phyloP scores from a whole-genome alignment of 208 protist genomes.

The Crithidia expoeki region DNA sequence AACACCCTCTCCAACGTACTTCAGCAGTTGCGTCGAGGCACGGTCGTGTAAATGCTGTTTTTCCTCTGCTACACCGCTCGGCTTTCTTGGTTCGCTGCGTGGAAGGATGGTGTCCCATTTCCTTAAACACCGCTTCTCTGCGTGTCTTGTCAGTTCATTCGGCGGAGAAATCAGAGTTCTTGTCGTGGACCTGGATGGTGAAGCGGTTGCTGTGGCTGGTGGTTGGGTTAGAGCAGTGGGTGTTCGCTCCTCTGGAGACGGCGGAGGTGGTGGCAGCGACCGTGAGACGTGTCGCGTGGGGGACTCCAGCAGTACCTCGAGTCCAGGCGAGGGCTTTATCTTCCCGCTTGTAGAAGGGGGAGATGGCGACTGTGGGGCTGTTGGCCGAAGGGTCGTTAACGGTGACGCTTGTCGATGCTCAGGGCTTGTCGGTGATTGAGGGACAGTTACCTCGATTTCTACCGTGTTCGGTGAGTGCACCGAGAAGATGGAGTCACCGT shows the following conservation, averaged over 20 bases:
- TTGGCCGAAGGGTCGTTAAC: too few relatives aligned
- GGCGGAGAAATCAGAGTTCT: neutral
- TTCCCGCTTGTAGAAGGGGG: neutral
- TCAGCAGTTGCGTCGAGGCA: neutral
- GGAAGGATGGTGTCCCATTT: slow-evolving; percentile 4
- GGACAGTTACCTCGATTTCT: neutral
- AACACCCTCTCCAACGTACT: neutral
- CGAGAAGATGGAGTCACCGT: neutral
- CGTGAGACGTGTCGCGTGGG: neutral
- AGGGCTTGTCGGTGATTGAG: too few relatives aligned
- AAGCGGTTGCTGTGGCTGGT: neutral
- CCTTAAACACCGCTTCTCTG: neutral
- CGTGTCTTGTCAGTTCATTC: neutral
- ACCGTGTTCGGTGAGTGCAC: neutral
- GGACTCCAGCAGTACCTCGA: neutral
- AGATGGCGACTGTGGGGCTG: neutral
- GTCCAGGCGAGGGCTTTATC: neutral
- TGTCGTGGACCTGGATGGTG: neutral
- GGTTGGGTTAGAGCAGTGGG: neutral
- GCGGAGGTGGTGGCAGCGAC: slow-evolving; percentile 1
- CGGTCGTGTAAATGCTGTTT: neutral
- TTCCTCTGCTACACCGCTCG: neutral
- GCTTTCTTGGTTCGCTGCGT: neutral
- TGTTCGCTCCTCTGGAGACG: neutral
- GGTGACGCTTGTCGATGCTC: too few relatives aligned